These are phyloP conservation scores for Oryza australiensis DNA, from an alignment of 176 grass and related monocot genomes.

Conservation along the genomic window DNA sequence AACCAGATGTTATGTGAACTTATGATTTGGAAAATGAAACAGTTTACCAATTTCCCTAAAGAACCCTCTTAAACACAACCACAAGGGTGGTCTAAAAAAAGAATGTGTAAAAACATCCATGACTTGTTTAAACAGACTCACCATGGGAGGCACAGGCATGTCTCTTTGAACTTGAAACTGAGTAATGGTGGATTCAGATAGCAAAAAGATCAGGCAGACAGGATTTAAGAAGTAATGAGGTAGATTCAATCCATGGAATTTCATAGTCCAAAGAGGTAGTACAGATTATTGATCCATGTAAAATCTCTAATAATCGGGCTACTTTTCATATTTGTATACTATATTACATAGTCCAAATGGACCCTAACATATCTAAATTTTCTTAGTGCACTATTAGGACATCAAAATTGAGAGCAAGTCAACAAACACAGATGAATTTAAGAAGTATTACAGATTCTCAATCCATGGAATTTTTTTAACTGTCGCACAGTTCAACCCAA, in stretches of 20 bases:
- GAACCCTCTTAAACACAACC: too few species aligned
- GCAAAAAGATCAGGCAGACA: not conserved
- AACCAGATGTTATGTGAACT: too few species aligned
- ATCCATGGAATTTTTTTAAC: not conserved
- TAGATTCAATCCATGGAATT: too few species aligned
- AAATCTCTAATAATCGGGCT: not conserved
- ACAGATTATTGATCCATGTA: too few species aligned
- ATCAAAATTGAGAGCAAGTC: not conserved
- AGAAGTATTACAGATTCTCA: not conserved
- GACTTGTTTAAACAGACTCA: not conserved
- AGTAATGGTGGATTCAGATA: not conserved
- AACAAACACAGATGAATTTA: constrained; percentile 10
- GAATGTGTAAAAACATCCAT: too few species aligned
- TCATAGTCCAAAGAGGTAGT: too few species aligned
- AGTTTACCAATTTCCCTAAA: too few species aligned
- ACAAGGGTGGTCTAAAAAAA: too few species aligned
- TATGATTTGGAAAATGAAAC: too few species aligned
- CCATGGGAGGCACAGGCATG: not conserved
- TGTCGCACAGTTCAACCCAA: not conserved
- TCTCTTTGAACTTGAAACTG: not conserved
- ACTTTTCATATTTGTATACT: not conserved
- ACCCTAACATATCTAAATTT: not conserved
- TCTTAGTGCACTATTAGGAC: not conserved
- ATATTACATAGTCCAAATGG: constrained; percentile 1
- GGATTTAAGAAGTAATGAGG: too few species aligned